Base-by-base conservation (phyloP, 805 yeast genomes). In the Jamesozyma gamospora region DNA sequence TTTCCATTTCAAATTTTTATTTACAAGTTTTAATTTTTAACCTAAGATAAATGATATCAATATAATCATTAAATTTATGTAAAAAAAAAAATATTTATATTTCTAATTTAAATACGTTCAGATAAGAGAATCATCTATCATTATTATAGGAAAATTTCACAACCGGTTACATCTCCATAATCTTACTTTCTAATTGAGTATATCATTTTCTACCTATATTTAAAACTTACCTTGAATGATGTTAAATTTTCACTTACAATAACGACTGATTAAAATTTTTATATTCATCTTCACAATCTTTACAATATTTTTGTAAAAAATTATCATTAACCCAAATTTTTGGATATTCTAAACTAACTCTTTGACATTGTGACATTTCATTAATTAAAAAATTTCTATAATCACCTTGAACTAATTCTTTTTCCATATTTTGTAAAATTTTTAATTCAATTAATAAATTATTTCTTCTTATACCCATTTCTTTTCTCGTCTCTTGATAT, bases 381-480 rank as follows among this genome's bases (percentile, higher is more conserved):
- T 66, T 65, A 13, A 73, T 52, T 8, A 88, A 63, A 79, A 92
- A 88, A 43, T 72, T 72, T 36, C 67, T 67, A 79, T 87, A 88
- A 52, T 80, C 86, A 2, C 77, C 76, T 15, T 63, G 48, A 2
- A 82, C 72, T 21, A 79, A 53, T 40, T 78, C 82, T 19, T 58
- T 62, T 50, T 90, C 96, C 49, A 77, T 62, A 18, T 67, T 68
- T 44, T 81, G 80, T 41, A 88, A 62, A 40, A 82, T 67, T 34
- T 77, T 72, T 43, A 90, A 59, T 39, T 79, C 77, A 10, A 82
- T 74, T 24, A 87, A 50, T n/a, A 87, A 59, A 36, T 80, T 79
- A 52, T 85, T 83, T 40, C 96, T 66, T 52, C 73, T 72, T 11
- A 79, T 56, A 0, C 90, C 90, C 21, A 82, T 64, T 26, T 79